Evolutionary conservation across 1,284 basidiomycete genomes (phyloP).

Genomic region (Tilletiopsis washingtonensis): DNA sequence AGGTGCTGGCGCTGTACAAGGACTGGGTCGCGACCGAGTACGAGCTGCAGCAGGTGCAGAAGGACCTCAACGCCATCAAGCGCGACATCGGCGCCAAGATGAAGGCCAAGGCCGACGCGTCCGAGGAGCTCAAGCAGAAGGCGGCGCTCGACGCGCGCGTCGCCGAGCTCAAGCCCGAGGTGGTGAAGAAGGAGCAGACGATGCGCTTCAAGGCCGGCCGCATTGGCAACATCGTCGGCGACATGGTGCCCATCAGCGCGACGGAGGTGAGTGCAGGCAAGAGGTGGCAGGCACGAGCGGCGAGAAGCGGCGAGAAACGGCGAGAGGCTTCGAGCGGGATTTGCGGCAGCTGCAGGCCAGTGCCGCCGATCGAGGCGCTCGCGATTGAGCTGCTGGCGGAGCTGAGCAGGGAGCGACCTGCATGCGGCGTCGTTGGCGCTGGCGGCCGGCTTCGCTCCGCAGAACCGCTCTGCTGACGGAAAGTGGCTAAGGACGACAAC

Average conservation of each 20-base stretch:
- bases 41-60: conserved; percentile 67
- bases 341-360: too few relatives aligned
- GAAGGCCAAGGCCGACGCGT: conserved; percentile 84
- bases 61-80: conserved; percentile 80
- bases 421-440: too few relatives aligned
- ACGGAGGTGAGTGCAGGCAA: conserved; percentile 62
- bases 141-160: conserved; percentile 68
- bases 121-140: conserved; percentile 74
- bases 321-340: not conserved
- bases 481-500: conserved; percentile 95
- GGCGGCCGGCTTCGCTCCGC: too few relatives aligned
- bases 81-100: conserved; percentile 90
- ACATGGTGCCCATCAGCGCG: conserved; percentile 72
- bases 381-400: too few relatives aligned
- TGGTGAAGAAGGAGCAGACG: conserved; percentile 60
- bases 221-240: conserved; percentile 89
- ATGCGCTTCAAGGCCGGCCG: conserved; percentile 72
- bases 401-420: too few relatives aligned
- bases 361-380: too few relatives aligned
- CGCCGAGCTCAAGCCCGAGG: conserved; percentile 58
- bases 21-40: conserved; percentile 86
- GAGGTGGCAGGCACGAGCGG: not conserved
- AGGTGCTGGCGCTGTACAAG: conserved; percentile 82
- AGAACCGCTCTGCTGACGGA: too few relatives aligned
- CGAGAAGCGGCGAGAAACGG: too few relatives aligned